Conservation (phyloP, 768 basidiomycete genomes). For the Podaxis mareebaensis region DNA sequence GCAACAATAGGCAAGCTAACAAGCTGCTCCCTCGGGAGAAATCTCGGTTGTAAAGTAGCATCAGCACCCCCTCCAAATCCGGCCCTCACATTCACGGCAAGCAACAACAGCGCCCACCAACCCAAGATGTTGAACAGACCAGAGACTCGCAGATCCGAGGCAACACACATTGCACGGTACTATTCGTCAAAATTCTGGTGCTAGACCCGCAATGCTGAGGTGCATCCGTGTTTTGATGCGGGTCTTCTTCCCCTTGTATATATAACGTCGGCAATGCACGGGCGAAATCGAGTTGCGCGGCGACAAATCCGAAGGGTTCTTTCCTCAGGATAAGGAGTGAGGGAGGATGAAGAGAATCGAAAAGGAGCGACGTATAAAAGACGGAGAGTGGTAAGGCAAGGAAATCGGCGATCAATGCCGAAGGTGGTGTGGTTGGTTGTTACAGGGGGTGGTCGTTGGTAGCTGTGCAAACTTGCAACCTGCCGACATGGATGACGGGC, state of each 20-base stretch:
- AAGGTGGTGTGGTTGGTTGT: neutral
- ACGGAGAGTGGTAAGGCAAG: neutral
- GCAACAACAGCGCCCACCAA: neutral
- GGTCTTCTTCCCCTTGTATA: neutral
- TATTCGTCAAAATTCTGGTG: neutral
- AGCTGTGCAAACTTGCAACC: neutral
- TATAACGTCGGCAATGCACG: neutral
- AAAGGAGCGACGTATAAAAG: slow-evolving; percentile 5
- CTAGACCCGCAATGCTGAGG: neutral
- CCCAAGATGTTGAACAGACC: neutral
- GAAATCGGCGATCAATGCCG: neutral
- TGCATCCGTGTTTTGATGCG: slow-evolving; percentile 4
- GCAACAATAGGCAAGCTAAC: slow-evolving; percentile 4
- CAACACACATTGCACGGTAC: slow-evolving; percentile 1
- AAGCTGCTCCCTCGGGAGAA: slow-evolving; percentile 10
- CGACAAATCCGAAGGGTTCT: neutral
- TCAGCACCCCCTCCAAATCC: neutral
- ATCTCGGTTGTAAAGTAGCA: neutral
- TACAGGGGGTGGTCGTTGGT: neutral
- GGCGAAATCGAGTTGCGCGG: neutral
- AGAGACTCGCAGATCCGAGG: neutral
- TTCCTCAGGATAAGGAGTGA: neutral
- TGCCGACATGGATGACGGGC: neutral
- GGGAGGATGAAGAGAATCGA: neutral
- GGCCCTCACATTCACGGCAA: neutral